phyloP scores from a whole-genome alignment of 768 basidiomycete species.

The Suillus alpinus region DNA sequence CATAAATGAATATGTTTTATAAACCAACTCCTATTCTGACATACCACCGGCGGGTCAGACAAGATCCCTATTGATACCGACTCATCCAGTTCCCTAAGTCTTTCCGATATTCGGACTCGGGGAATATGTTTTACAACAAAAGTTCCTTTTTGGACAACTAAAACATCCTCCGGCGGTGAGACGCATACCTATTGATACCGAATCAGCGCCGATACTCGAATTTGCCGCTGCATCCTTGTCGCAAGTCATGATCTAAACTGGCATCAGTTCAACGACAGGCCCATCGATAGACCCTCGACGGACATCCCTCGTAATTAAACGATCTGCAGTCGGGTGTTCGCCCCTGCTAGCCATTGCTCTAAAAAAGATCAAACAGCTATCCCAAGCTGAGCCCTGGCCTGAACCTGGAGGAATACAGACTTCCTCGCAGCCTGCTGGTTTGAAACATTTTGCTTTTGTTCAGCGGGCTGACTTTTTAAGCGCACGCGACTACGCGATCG shows the following conservation, averaged over 20 bases:
- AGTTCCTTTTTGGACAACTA: background rate
- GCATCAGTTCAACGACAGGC: background rate
- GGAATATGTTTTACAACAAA: background rate
- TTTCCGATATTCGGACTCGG: too few relatives aligned
- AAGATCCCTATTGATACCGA: slow-evolving; percentile 1
- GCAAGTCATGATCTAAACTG: too few relatives aligned
- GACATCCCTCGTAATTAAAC: background rate
- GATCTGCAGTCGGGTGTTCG: background rate
- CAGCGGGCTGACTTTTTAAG: background rate
- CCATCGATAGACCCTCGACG: background rate
- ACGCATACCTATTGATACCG: background rate
- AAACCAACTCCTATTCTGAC: background rate
- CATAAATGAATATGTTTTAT: background rate
- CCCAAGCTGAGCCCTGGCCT: too few relatives aligned
- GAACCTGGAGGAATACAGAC: too few relatives aligned
- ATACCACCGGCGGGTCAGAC: background rate
- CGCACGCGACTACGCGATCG: background rate
- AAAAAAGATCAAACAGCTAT: background rate
- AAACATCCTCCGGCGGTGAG: background rate
- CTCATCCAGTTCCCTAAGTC: too few relatives aligned
- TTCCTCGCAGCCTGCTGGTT: background rate
- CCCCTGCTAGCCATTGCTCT: background rate
- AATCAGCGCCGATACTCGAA: background rate
- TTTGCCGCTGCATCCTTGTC: too few relatives aligned
- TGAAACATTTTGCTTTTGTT: background rate